phyloP scores from a whole-genome alignment of 768 basidiomycete genomes.

The Lactifluus subvellereus region DNA sequence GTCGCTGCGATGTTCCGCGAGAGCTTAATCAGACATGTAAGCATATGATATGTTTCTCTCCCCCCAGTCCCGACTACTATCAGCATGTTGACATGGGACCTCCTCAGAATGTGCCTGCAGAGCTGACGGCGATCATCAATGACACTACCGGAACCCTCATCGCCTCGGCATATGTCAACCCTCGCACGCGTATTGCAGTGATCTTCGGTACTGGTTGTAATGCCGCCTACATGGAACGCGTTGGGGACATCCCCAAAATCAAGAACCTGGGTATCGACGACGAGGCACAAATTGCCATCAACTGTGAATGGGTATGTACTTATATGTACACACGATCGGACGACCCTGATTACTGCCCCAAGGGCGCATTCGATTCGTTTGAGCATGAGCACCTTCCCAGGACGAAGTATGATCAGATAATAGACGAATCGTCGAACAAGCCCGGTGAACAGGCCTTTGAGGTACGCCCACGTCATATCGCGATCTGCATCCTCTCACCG shows the following conservation, averaged over 20 bases:
- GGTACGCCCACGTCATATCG: conserved; percentile 36
- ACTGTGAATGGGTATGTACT: conserved; percentile 85
- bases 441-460: conserved; percentile 93
- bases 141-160: conserved; percentile 98
- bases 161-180: conserved; percentile 93
- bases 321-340: background rate
- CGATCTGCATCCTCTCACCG: background rate
- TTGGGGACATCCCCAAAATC: conserved; percentile 82
- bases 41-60: conserved; percentile 26
- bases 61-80: background rate
- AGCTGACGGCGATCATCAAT: conserved; percentile 85
- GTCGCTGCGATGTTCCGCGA: conserved; percentile 90
- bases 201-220: conserved; percentile 99
- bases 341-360: conserved; percentile 2
- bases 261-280: conserved; percentile 61
- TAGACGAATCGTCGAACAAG: conserved; percentile 95
- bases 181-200: conserved; percentile 84
- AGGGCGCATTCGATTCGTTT: conserved; percentile 98
- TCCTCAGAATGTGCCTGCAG: conserved; percentile 71
- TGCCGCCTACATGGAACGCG: conserved; percentile 95
- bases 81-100: background rate
- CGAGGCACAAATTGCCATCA: conserved; percentile 80
- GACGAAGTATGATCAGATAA: conserved; percentile 88
- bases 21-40: conserved; percentile 69
- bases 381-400: conserved; percentile 91